These are phyloP conservation scores for Salix caprea DNA, from an alignment of 345 rosid genomes.

Conservation along the genomic window DNA sequence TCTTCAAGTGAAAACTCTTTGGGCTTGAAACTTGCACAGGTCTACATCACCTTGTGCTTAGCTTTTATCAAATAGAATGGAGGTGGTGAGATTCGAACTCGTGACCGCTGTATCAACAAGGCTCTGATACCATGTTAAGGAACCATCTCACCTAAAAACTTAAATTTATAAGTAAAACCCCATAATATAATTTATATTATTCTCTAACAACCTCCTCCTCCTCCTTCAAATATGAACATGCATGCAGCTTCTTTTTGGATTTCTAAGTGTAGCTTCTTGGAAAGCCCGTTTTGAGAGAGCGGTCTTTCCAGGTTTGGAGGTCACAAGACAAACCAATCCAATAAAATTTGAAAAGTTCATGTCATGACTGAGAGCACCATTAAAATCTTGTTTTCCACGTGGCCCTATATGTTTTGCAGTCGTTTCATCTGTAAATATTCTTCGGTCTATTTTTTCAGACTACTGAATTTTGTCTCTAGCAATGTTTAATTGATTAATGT, in stretches of 20 bases:
- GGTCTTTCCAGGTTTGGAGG: no score
- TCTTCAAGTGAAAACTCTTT: no score
- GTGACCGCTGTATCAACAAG: no score
- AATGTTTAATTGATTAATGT: no score
- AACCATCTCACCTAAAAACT: no score
- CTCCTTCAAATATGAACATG: not conserved
- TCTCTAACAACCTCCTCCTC: not conserved
- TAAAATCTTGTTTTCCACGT: not conserved
- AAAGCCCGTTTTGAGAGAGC: not conserved
- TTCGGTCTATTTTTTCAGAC: not conserved
- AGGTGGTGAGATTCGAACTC: no score
- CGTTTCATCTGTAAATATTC: not conserved
- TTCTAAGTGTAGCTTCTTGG: conserved; percentile 20
- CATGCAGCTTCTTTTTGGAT: conserved; percentile 11
- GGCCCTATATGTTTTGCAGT: not conserved
- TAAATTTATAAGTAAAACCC: no score
- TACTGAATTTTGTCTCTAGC: not conserved
- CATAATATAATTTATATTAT: no score
- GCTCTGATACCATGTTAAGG: no score
- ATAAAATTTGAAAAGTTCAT: not conserved
- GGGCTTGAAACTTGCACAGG: no score
- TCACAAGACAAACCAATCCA: not conserved
- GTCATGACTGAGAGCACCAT: not conserved
- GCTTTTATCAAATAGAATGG: no score
- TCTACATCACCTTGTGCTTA: no score